Base-by-base conservation (phyloP, 108 stramenopile species). In the Mayamaea pseudoterrestris region DNA sequence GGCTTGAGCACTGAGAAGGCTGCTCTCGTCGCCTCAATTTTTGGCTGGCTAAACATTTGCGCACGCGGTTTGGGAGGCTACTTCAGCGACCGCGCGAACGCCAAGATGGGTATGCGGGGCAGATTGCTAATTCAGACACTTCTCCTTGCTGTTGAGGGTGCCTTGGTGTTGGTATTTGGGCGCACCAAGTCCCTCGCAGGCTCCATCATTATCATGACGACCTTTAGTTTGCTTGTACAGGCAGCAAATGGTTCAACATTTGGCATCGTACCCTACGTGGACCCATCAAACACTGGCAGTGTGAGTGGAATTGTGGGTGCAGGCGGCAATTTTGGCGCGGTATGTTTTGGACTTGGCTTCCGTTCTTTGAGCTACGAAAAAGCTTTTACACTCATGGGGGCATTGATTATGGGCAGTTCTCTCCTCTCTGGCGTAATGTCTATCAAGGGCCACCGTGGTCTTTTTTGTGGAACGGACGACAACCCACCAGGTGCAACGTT, bases 231-330 rank as follows among this genome's bases (percentile, higher is more conserved):
- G 6, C 77, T 73, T 47, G 77, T 84, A 20, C 85, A 92, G 63
- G 69, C 75, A 16, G 79, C 83, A 0, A 75, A 92, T 48, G 89
- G 89, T 27, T 47, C 81, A n/a, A 60, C 73, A 2, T 90, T 60
- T 44, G 80, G 71, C 8, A 84, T 90, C 55, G 78, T 85, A 23
- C 88, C 88, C 17, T 90, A 83, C 58, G 66, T 90, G 34, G 50
- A 69, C 29, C 76, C 73, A 4, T 54, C 63, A 7, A 65, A 44
- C 22, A 80, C 76, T 21, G 88, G 88, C n/a, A 56, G 66, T 7
- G 71, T 90, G 28, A 30, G 73, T 32, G 87, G 82, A 29, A 76
- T 89, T 47, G 78, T 84, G 14, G 87, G 87, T 30, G 87, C 87
- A 21, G 82, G 87, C 25, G 87, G 83, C 2, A 90, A 84, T 40